phyloP scores from a whole-genome alignment of 2,329 filamentous ascomycete species.

The Alternaria rosae region DNA sequence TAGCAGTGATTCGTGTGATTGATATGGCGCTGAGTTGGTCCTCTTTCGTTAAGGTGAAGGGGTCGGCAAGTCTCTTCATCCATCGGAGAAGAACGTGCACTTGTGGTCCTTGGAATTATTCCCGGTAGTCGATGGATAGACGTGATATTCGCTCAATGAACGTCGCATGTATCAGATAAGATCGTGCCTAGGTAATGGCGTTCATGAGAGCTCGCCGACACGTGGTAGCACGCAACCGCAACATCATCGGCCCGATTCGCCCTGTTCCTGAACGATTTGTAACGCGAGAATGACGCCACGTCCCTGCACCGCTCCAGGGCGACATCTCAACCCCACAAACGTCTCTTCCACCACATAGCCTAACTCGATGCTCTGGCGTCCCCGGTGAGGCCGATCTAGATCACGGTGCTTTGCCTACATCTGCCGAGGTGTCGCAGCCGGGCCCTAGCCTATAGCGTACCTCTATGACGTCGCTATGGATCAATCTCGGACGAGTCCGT shows the following conservation, averaged over 20 bases:
- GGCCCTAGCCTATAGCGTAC: background rate
- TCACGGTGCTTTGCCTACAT: slow-evolving; percentile 11
- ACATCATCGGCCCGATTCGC: slow-evolving; percentile 9
- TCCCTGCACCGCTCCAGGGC: background rate
- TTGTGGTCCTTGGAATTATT: fast-evolving
- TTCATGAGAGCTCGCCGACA: background rate
- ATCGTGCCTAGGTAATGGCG: background rate
- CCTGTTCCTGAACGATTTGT: background rate
- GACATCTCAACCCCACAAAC: slow-evolving; percentile 2
- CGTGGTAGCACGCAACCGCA: background rate
- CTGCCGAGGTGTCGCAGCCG: slow-evolving; percentile 5
- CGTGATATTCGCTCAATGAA: background rate
- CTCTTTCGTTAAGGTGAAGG: background rate
- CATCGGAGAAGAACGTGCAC: no score
- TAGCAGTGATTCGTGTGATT: background rate
- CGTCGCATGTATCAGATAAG: background rate
- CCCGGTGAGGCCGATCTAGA: background rate
- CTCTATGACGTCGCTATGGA: slow-evolving; percentile 17
- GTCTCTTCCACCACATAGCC: background rate
- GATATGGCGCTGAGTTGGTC: background rate
- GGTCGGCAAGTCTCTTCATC: no score
- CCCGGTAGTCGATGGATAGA: background rate
- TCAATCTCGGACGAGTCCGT: background rate
- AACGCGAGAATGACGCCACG: background rate
- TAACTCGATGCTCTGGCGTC: background rate